A percentile compares a stretch with the other conserved stretches of the same genome.
Conservation (phyloP, 257 asterid genomes). For the Salvia miltiorrhiza region DNA sequence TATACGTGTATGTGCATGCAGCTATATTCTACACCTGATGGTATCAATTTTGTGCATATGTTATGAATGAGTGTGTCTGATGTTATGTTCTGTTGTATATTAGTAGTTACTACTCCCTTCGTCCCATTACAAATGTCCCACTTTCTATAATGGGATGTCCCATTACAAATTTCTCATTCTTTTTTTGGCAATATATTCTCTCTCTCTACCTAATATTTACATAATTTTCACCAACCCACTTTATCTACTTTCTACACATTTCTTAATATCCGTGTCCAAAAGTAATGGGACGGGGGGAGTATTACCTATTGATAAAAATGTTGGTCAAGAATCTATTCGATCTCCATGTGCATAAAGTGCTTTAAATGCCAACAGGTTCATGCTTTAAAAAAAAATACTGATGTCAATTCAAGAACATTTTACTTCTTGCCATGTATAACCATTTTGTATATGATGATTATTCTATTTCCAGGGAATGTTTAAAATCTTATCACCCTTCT, state of each 20-base stretch:
- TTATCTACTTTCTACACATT: too few relatives aligned
- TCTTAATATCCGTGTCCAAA: too few relatives aligned
- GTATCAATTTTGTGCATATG: neutral
- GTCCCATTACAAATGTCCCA: too few relatives aligned
- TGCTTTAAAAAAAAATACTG: neutral
- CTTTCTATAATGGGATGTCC: too few relatives aligned
- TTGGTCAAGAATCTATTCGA: neutral
- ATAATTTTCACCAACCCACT: too few relatives aligned
- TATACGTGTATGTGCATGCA: neutral
- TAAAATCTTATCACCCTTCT: slow-evolving; percentile 62
- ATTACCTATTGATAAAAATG: neutral
- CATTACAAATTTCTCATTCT: too few relatives aligned
- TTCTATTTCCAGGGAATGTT: slow-evolving; percentile 60
- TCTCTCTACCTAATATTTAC: too few relatives aligned
- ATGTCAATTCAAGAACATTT: neutral
- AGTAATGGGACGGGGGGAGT: too few relatives aligned
- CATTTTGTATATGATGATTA: neutral
- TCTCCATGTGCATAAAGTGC: neutral
- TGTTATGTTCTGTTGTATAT: slow-evolving; percentile 1
- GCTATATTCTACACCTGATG: neutral
- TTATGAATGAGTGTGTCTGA: neutral
- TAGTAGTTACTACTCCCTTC: neutral
- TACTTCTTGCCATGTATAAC: neutral
- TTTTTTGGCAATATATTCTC: too few relatives aligned
- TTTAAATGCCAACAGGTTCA: neutral